phyloP scores from a whole-genome alignment of 306 rosid species.

The Coriaria nepalensis region DNA sequence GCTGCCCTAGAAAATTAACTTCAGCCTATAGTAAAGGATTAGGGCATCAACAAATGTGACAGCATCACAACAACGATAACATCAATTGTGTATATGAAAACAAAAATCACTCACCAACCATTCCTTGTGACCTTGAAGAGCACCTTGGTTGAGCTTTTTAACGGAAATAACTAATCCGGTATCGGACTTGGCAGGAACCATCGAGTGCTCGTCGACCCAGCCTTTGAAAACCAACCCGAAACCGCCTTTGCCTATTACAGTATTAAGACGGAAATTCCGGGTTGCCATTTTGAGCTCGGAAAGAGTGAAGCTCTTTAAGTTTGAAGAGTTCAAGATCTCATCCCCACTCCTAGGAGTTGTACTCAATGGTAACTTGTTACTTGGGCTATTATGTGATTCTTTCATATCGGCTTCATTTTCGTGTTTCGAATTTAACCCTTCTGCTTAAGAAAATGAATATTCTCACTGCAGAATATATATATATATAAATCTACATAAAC shows the following conservation, averaged over 20 bases:
- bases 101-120: conserved; percentile 51
- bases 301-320: conserved; percentile 23
- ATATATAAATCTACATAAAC: background rate
- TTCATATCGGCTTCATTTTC: conserved; percentile 13
- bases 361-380: conserved; percentile 19
- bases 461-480: background rate
- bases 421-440: conserved; percentile 23
- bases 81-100: background rate
- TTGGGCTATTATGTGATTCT: conserved; percentile 10
- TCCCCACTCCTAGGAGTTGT: conserved; percentile 24
- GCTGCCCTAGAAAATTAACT: conserved; percentile 50
- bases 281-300: conserved; percentile 40
- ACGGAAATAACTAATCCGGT: conserved; percentile 53
- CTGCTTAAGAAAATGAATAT: conserved; percentile 20
- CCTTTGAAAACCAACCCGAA: conserved; percentile 63
- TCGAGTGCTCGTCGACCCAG: conserved; percentile 47
- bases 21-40: conserved; percentile 28
- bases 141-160: conserved; percentile 47
- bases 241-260: conserved; percentile 56
- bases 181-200: conserved; percentile 44
- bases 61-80: background rate
- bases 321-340: conserved; percentile 30
- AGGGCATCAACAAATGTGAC: background rate
- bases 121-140: conserved; percentile 46
- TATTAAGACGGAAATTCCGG: conserved; percentile 52